Percentiles rank a stretch among this genome's conserved stretches.
These are phyloP conservation scores for Nyctanthes arbortristis DNA, from an alignment of 257 asterid genomes.

Conservation along the genomic window DNA sequence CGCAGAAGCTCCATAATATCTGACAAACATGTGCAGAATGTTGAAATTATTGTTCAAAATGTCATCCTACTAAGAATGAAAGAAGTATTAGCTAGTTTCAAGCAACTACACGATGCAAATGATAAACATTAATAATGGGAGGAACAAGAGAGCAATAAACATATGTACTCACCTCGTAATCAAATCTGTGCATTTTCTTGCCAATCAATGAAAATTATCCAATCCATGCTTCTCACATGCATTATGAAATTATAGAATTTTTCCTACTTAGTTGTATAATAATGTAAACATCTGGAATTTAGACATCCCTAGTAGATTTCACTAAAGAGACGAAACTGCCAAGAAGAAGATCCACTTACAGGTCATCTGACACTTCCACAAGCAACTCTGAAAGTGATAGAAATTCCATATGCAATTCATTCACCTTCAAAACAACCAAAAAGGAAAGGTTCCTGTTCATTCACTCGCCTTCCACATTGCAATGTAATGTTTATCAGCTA, in stretches of 20 bases:
- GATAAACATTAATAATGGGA: not conserved
- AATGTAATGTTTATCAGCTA: constrained; percentile 4
- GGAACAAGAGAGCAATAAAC: not conserved
- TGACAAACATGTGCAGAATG: constrained; percentile 78
- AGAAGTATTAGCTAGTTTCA: constrained; percentile 13
- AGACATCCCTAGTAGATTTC: not conserved
- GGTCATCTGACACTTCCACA: constrained; percentile 90
- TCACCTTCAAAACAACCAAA: constrained; percentile 73
- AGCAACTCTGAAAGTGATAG: constrained; percentile 84
- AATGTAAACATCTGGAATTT: not conserved
- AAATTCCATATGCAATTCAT: constrained; percentile 92
- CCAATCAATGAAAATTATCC: constrained; percentile 30
- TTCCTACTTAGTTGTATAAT: not conserved
- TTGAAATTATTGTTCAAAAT: constrained; percentile 78
- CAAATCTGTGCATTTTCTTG: constrained; percentile 61
- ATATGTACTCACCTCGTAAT: constrained; percentile 73
- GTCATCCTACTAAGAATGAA: constrained; percentile 56
- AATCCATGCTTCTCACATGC: constrained; percentile 41
- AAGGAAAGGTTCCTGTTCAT: constrained; percentile 24
- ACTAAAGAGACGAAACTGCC: not conserved
- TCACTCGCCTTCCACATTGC: not conserved
- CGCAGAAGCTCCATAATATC: constrained; percentile 70
- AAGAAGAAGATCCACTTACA: constrained; percentile 57
- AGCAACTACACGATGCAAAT: not conserved
- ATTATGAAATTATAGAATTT: constrained; percentile 23